phyloP scores from a whole-genome alignment of 2,329 filamentous ascomycete species.

The Graphilbum sp. region DNA sequence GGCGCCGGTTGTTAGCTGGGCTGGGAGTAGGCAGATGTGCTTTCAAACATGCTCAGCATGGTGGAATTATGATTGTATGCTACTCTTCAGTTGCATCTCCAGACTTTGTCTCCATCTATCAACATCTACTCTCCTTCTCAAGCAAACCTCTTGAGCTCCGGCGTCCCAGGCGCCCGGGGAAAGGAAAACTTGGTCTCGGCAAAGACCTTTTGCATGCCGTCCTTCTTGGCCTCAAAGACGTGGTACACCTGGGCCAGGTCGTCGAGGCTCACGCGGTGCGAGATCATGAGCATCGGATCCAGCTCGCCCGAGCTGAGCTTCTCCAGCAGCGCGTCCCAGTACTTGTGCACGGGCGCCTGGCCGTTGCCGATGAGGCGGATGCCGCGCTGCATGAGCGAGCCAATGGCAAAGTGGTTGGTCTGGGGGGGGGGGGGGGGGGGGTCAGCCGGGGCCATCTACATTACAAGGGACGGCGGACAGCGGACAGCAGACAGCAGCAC shows the following conservation, averaged over 20 bases:
- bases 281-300: conserved; percentile 65
- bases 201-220: conserved; percentile 70
- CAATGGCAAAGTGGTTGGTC: conserved; percentile 73
- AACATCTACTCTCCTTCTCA: too few species aligned
- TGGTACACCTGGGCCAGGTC: conserved; percentile 52
- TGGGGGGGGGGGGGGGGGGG: too few species aligned
- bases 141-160: conserved; percentile 18
- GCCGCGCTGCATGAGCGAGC: conserved; percentile 73
- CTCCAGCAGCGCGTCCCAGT: conserved; percentile 64
- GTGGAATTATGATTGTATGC: too few species aligned
- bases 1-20: too few species aligned
- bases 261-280: conserved; percentile 59
- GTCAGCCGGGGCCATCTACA: too few species aligned
- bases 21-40: too few species aligned
- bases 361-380: conserved; percentile 57
- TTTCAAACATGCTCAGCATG: too few species aligned
- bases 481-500: too few species aligned
- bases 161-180: conserved; percentile 25
- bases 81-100: too few species aligned
- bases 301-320: conserved; percentile 51
- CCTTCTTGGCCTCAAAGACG: conserved; percentile 43
- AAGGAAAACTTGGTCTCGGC: conserved; percentile 41
- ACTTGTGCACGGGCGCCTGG: conserved; percentile 60
- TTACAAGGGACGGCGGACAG: too few species aligned
- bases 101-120: too few species aligned